phyloP scores from a whole-genome alignment of 176 grass and related monocot species.

The Tillandsia fasciculata region DNA sequence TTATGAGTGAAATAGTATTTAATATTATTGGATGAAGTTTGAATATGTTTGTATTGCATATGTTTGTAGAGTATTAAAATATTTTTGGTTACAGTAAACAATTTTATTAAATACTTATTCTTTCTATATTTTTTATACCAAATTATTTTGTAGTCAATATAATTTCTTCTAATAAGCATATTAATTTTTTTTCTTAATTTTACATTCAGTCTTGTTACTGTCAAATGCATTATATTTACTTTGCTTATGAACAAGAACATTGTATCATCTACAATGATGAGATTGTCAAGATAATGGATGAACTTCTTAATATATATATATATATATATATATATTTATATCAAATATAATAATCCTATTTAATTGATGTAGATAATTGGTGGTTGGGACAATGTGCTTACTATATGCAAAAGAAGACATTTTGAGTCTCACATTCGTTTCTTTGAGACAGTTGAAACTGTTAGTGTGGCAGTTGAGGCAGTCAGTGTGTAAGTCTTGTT shows the following conservation, averaged over 20 bases:
- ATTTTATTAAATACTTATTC: no score
- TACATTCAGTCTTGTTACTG: slow-evolving; percentile 83
- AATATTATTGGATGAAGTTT: no score
- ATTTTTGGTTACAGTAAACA: no score
- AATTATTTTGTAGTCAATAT: no score
- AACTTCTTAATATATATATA: not conserved
- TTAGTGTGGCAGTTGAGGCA: no score
- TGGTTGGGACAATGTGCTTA: slow-evolving; percentile 67
- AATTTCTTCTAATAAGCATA: not conserved
- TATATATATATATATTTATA: not conserved
- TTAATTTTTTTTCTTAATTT: not conserved
- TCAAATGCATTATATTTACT: slow-evolving; percentile 89
- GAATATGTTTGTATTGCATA: no score
- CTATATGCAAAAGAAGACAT: slow-evolving; percentile 81
- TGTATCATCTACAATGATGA: slow-evolving; percentile 99
- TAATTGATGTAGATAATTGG: slow-evolving; percentile 54
- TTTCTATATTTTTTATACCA: no score
- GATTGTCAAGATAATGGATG: slow-evolving; percentile 73
- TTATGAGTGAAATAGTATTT: no score
- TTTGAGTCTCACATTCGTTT: slow-evolving; percentile 96
- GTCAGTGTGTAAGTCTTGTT: no score
- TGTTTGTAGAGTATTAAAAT: no score
- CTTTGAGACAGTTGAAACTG: slow-evolving; percentile 33
- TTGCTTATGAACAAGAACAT: slow-evolving; percentile 75
- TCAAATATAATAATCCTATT: not conserved